These are phyloP conservation scores for Saturnispora mendoncae DNA, from an alignment of 805 yeast species.

Conservation along the genomic window DNA sequence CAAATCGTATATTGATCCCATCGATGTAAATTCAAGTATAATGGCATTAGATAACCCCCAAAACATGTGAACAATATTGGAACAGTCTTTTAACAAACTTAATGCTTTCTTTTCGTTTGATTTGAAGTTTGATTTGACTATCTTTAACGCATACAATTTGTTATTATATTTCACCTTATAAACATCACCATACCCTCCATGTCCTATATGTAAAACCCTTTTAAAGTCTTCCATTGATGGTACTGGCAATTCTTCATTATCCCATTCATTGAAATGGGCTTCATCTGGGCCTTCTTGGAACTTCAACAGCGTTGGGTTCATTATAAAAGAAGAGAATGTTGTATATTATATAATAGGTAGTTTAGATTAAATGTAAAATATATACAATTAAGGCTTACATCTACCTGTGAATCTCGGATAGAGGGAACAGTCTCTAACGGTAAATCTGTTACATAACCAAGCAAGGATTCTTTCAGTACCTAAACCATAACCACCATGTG, in stretches of 20 bases:
- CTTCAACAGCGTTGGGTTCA: background rate
- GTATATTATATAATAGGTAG: background rate
- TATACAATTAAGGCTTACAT: constrained; percentile 59
- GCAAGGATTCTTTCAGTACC: constrained; percentile 98
- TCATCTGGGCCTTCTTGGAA: background rate
- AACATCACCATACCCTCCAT: constrained; percentile 88
- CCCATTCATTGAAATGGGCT: background rate
- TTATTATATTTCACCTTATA: constrained; percentile 31
- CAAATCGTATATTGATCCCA: constrained; percentile 2
- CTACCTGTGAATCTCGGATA: constrained; percentile 98
- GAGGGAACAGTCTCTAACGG: constrained; percentile 96
- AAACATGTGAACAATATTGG: background rate
- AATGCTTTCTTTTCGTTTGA: background rate
- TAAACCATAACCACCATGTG: constrained; percentile 98
- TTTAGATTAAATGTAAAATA: background rate
- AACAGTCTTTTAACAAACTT: background rate
- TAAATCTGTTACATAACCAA: constrained; percentile 95
- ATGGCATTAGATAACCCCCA: constrained; percentile 25
- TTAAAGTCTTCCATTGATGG: constrained; percentile 2
- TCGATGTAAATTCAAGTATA: constrained; percentile 41
- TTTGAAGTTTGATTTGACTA: constrained; percentile 11
- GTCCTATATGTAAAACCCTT: constrained; percentile 41
- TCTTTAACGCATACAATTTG: constrained; percentile 22
- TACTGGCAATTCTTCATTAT: background rate
- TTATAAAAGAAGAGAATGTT: constrained; percentile 1